Evolutionary conservation across 2,329 filamentous ascomycete genomes (phyloP).

Genomic region (Neonectria coccinea): DNA sequence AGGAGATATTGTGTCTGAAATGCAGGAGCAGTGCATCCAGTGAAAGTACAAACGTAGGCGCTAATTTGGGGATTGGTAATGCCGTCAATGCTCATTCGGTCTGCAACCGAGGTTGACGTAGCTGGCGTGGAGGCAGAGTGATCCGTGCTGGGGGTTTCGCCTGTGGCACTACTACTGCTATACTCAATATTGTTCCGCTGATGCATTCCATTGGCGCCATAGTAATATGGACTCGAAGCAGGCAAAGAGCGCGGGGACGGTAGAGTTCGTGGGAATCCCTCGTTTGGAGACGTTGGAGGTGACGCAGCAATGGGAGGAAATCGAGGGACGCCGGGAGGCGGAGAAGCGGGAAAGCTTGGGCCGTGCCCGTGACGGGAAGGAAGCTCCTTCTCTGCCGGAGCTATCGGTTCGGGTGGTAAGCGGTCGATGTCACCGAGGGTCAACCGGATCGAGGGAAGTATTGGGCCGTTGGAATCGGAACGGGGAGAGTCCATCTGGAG

Average conservation of each 20-base stretch:
- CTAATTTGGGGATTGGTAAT: constrained; percentile 65
- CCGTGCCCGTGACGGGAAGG: constrained; percentile 39
- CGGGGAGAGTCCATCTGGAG: constrained; percentile 53
- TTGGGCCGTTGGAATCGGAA: constrained; percentile 51
- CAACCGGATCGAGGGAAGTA: constrained; percentile 55
- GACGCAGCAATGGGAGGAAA: constrained; percentile 51
- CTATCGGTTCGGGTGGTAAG: constrained; percentile 47
- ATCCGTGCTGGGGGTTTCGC: constrained; percentile 61
- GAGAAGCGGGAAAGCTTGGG: constrained; percentile 50
- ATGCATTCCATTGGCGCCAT: constrained; percentile 46
- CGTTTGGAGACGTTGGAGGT: constrained; percentile 64
- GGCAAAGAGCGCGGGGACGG: constrained; percentile 60
- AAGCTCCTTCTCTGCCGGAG: constrained; percentile 50
- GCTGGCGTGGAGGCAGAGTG: constrained; percentile 58
- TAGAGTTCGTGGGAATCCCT: constrained; percentile 58
- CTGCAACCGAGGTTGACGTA: constrained; percentile 55
- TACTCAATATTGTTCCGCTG: constrained; percentile 57
- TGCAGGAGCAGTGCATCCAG: constrained; percentile 76
- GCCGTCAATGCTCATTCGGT: constrained; percentile 70
- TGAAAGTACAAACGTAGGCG: constrained; percentile 67
- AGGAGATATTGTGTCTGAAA: constrained; percentile 84
- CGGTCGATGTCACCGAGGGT: constrained; percentile 52
- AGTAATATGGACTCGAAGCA: constrained; percentile 55
- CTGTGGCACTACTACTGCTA: constrained; percentile 56
- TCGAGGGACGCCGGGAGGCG: constrained; percentile 49